These are phyloP conservation scores for Isabelozyma heimii DNA, from an alignment of 805 yeast genomes.

Conservation along the genomic window DNA sequence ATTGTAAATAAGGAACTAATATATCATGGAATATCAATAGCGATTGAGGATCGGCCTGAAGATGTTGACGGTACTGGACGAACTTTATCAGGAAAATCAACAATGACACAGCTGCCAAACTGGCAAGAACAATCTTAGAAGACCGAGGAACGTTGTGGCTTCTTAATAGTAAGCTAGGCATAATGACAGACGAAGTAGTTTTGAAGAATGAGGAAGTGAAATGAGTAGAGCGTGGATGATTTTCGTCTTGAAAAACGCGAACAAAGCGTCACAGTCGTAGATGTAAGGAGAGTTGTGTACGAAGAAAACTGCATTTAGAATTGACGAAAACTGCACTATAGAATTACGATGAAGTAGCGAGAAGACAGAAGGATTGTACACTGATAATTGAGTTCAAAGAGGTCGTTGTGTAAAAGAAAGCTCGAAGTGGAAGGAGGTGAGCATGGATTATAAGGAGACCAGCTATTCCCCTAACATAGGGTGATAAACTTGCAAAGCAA, in stretches of 20 bases:
- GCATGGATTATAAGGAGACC: too few species aligned
- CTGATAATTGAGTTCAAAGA: too few species aligned
- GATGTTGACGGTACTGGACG: constrained; percentile 21
- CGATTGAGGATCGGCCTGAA: constrained; percentile 5
- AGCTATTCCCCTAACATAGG: too few species aligned
- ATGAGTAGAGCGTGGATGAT: background rate
- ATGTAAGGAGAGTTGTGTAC: too few species aligned
- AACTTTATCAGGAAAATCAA: constrained; percentile 42
- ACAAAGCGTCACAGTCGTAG: too few species aligned
- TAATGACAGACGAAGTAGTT: background rate
- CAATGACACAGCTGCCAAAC: constrained; percentile 38
- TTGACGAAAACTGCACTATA: too few species aligned
- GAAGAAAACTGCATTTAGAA: too few species aligned
- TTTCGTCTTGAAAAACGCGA: too few species aligned
- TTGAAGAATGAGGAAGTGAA: background rate
- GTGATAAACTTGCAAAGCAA: too few species aligned
- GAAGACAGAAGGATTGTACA: background rate
- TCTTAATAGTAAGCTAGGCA: constrained; percentile 2
- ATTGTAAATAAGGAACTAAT: constrained; percentile 56
- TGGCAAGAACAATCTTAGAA: constrained; percentile 42
- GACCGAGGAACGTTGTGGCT: constrained; percentile 40
- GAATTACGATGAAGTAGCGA: too few species aligned
- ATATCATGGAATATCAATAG: constrained; percentile 34
- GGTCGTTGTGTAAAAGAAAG: too few species aligned
- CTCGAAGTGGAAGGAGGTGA: too few species aligned